Evolutionary conservation across 805 yeast species (phyloP).

Genomic region (Yarrowia sp.): DNA sequence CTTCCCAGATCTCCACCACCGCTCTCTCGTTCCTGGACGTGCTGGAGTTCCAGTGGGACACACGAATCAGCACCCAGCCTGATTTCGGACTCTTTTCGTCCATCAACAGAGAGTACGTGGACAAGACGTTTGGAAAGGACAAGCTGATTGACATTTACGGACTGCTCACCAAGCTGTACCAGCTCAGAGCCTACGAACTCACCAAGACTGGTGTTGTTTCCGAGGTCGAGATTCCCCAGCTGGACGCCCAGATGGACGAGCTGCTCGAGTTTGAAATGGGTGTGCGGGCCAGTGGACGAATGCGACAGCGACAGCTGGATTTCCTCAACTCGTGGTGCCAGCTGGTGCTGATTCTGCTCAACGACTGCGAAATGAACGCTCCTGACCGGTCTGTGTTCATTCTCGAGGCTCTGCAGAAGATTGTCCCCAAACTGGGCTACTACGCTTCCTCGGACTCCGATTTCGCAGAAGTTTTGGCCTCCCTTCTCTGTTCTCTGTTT

Average conservation of each 20-base stretch:
- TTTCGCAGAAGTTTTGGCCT: conserved; percentile 78
- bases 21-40: conserved; percentile 74
- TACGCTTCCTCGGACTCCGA: conserved; percentile 69
- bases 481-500: conserved; percentile 73
- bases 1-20: conserved; percentile 59
- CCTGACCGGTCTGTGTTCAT: conserved; percentile 65
- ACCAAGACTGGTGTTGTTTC: conserved; percentile 38
- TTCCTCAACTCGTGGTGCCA: conserved; percentile 85
- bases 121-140: conserved; percentile 38
- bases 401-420: conserved; percentile 74
- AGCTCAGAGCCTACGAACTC: conserved; percentile 45
- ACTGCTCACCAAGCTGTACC: conserved; percentile 19
- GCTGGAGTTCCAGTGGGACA: conserved; percentile 58
- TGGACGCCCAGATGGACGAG: conserved; percentile 44
- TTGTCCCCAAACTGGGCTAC: conserved; percentile 77
- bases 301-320: conserved; percentile 58
- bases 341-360: conserved; percentile 72
- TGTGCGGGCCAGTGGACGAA: conserved; percentile 43
- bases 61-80: conserved; percentile 11
- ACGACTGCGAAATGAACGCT: conserved; percentile 61
- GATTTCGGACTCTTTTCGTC: conserved; percentile 25
- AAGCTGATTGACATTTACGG: conserved; percentile 11
- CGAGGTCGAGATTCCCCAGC: conserved; percentile 38
- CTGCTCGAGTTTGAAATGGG: conserved; percentile 58
- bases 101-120: conserved; percentile 42